Evolutionary conservation across 129 eudicot species (phyloP).

Genomic region (Ambrosia artemisiifolia): DNA sequence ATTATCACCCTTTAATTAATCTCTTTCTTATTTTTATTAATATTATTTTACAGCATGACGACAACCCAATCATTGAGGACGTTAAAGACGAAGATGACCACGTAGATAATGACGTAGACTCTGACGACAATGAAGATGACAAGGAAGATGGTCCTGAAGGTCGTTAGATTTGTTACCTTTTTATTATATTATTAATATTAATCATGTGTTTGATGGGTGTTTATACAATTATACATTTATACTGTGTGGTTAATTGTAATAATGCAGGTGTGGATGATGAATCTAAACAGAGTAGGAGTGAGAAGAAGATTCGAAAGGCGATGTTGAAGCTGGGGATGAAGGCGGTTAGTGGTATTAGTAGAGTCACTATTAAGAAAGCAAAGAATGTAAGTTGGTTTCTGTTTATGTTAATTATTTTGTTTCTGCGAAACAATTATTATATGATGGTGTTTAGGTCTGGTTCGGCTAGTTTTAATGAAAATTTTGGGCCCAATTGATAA

Average conservation of each 20-base stretch:
- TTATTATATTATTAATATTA: no score
- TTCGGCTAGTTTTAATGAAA: no score
- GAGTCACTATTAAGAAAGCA: slow-evolving; percentile 81
- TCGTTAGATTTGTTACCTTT: background rate
- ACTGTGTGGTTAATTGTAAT: background rate
- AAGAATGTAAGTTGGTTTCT: slow-evolving; percentile 48
- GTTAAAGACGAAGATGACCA: slow-evolving; percentile 35
- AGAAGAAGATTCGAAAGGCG: slow-evolving; percentile 86
- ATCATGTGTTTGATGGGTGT: background rate
- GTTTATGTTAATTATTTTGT: background rate
- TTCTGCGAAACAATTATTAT: no score
- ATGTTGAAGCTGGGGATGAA: slow-evolving; percentile 89
- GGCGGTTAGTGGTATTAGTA: slow-evolving; percentile 59
- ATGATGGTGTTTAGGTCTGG: no score
- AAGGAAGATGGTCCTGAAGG: slow-evolving; percentile 26
- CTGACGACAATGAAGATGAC: slow-evolving; percentile 22
- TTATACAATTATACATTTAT: background rate
- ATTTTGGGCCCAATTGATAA: no score
- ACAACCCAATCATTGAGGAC: slow-evolving; percentile 32
- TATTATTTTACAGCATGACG: slow-evolving; percentile 14
- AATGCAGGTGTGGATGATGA: slow-evolving; percentile 45
- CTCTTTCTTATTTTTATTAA: background rate
- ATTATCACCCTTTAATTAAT: background rate
- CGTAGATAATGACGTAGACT: slow-evolving; percentile 23
- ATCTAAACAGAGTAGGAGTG: slow-evolving; percentile 76